A percentile compares a stretch with the other conserved stretches of the same genome.
Evolutionary conservation across 2,329 filamentous ascomycete genomes (phyloP).

Genomic region (Colletotrichum sp.): DNA sequence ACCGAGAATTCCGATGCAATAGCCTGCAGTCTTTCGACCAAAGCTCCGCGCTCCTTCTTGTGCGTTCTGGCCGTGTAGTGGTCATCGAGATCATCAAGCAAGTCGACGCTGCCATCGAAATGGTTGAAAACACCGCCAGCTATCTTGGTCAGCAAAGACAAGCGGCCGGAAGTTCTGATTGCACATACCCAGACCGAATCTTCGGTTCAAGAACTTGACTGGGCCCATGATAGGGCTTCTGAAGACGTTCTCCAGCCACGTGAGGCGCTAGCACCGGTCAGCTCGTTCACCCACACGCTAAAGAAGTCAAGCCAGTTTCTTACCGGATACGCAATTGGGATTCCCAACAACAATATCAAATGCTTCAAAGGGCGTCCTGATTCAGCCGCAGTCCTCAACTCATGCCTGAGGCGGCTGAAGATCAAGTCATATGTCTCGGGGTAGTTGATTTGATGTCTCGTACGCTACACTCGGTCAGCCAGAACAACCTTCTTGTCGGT

Average conservation of each 20-base stretch:
- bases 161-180: too few relatives aligned
- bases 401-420: conserved; percentile 75
- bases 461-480: conserved; percentile 57
- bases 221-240: conserved; percentile 86
- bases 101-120: conserved; percentile 92
- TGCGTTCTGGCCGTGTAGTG: conserved; percentile 94
- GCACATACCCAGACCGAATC: conserved; percentile 74
- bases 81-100: conserved; percentile 92
- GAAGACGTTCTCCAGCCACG: conserved; percentile 96
- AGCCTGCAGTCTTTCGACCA: conserved; percentile 83
- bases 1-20: conserved; percentile 87
- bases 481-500: background rate
- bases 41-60: conserved; percentile 81
- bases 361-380: conserved; percentile 84
- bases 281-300: background rate
- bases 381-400: conserved; percentile 72
- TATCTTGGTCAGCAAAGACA: conserved; percentile 23
- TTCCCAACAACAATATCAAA: conserved; percentile 84
- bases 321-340: conserved; percentile 84
- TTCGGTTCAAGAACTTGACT: conserved; percentile 86
- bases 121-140: conserved; percentile 89
- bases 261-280: conserved; percentile 66
- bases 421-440: conserved; percentile 87
- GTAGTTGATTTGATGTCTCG: conserved; percentile 93
- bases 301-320: conserved; percentile 41